Conservation (phyloP, 495 filamentous ascomycete genomes). For the Tuber aestivum region DNA sequence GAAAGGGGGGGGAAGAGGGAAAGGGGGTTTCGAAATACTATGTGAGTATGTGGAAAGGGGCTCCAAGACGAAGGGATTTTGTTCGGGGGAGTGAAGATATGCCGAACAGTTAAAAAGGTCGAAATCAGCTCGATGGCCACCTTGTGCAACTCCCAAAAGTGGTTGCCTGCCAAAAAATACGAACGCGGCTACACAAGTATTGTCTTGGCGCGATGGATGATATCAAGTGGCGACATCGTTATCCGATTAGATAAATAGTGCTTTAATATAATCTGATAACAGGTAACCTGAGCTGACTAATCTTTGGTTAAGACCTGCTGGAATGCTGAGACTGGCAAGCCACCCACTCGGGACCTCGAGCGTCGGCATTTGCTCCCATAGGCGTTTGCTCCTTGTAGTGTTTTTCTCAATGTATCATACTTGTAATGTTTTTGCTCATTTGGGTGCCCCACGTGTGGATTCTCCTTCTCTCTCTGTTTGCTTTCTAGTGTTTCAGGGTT, state of each 20-base stretch:
- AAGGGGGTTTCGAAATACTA: background rate
- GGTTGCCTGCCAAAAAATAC: background rate
- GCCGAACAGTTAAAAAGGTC: background rate
- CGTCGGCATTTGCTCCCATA: too few relatives aligned
- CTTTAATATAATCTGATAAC: background rate
- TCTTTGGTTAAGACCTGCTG: too few relatives aligned
- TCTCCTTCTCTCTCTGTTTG: background rate
- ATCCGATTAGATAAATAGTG: background rate
- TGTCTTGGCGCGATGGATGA: background rate
- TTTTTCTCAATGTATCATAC: too few relatives aligned
- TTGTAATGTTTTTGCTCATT: background rate
- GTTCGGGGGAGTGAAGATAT: background rate
- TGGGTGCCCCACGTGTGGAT: background rate
- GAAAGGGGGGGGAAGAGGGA: background rate
- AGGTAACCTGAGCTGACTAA: background rate
- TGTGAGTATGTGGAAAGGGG: background rate
- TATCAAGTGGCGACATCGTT: background rate
- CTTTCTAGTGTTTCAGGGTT: background rate
- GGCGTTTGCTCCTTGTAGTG: constrained; percentile 2
- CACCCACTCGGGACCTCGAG: background rate
- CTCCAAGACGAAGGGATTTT: background rate
- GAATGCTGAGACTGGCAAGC: background rate
- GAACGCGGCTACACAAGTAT: background rate
- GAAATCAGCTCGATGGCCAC: background rate
- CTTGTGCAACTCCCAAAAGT: background rate